phyloP scores from a whole-genome alignment of 2,329 filamentous ascomycete species.

The Colletotrichum somersetense region DNA sequence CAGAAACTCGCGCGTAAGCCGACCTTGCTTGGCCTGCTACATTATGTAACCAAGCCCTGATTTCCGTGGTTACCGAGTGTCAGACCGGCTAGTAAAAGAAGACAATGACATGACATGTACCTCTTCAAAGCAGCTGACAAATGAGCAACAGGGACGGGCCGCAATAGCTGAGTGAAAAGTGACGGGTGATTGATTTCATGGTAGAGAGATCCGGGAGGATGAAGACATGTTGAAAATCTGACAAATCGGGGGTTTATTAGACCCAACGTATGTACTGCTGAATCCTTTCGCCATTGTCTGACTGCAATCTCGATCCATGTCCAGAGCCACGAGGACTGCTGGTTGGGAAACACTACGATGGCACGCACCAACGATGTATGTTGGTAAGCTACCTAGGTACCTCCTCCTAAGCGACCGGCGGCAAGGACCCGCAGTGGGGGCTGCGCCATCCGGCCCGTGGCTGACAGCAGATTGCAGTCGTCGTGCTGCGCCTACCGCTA shows the following conservation, averaged over 20 bases:
- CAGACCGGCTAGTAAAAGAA: too few relatives aligned
- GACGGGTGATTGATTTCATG: not conserved
- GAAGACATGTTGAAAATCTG: too few relatives aligned
- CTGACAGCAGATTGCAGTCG: not conserved
- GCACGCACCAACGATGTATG: not conserved
- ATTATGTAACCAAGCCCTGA: not conserved
- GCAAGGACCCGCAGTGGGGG: slow-evolving; percentile 19
- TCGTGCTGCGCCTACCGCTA: slow-evolving; percentile 35
- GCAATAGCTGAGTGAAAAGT: not conserved
- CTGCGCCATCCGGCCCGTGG: slow-evolving; percentile 8
- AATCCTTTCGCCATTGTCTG: not conserved
- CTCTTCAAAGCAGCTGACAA: too few relatives aligned
- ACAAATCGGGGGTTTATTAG: slow-evolving; percentile 10
- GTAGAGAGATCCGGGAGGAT: not conserved
- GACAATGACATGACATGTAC: too few relatives aligned
- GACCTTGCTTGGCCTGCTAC: not conserved
- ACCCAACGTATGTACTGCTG: not conserved
- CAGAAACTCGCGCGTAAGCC: slow-evolving; percentile 1
- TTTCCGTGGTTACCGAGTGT: not conserved
- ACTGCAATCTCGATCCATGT: slow-evolving; percentile 5
- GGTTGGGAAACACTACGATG: not conserved
- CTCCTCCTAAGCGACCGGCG: not conserved
- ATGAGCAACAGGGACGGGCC: too few relatives aligned
- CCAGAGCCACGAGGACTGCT: not conserved
- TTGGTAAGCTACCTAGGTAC: not conserved